Conservation (phyloP, 495 filamentous ascomycete genomes). For the Penicillium mononematosum region DNA sequence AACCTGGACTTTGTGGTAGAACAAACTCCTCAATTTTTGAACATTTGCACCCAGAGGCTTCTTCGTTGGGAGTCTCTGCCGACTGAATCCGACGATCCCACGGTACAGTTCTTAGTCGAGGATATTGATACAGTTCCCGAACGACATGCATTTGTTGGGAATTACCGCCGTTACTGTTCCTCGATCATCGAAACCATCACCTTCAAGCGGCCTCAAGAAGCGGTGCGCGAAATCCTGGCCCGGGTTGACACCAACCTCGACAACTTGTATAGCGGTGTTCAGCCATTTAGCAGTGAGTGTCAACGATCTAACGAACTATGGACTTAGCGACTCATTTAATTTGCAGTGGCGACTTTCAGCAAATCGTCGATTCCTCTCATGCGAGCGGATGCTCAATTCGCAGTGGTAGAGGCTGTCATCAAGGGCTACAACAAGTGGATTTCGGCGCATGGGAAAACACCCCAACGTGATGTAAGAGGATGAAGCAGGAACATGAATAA, state of each 20-base stretch:
- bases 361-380: constrained; percentile 76
- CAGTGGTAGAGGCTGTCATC: constrained; percentile 85
- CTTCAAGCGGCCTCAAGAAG: constrained; percentile 74
- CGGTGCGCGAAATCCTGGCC: constrained; percentile 78
- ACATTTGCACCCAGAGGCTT: constrained; percentile 72
- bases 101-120: constrained; percentile 76
- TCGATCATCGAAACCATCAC: constrained; percentile 83
- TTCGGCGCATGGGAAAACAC: constrained; percentile 49
- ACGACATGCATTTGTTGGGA: constrained; percentile 93
- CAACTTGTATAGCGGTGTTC: constrained; percentile 69
- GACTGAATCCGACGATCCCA: constrained; percentile 74
- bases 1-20: constrained; percentile 64
- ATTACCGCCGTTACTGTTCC: constrained; percentile 87
- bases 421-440: constrained; percentile 89
- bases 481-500: not conserved
- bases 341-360: constrained; percentile 66
- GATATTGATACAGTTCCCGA: constrained; percentile 96
- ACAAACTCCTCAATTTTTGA: constrained; percentile 72
- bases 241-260: constrained; percentile 71
- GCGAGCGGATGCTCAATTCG: constrained; percentile 82
- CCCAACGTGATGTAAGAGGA: constrained; percentile 51
- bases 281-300: constrained; percentile 65
- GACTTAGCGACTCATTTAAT: constrained; percentile 29
- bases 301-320: not conserved
- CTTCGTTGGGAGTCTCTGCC: constrained; percentile 83